Conservation (phyloP, 257 asterid genomes). For the Nyctanthes arbortristis region DNA sequence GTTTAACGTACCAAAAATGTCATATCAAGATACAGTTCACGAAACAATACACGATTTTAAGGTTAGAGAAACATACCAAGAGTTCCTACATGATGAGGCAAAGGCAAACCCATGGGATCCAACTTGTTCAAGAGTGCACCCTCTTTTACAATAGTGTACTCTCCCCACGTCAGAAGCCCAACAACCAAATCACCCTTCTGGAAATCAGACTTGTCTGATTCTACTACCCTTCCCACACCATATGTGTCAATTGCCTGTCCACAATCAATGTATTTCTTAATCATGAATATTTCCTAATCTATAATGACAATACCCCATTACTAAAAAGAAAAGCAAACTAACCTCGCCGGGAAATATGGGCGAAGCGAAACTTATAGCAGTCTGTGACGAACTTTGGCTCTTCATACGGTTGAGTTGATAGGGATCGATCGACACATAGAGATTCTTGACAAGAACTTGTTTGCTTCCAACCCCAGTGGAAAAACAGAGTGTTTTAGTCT, state of each 20-base stretch:
- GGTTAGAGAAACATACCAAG: too few species aligned
- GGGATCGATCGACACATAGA: slow-evolving; percentile 53
- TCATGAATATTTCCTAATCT: too few species aligned
- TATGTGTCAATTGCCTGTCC: slow-evolving; percentile 50
- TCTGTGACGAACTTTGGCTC: slow-evolving; percentile 51
- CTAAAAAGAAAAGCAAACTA: too few species aligned
- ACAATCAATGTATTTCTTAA: too few species aligned
- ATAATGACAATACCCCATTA: too few species aligned
- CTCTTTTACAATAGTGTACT: slow-evolving; percentile 44
- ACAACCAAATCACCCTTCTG: slow-evolving; percentile 51
- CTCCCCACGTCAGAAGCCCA: slow-evolving; percentile 76
- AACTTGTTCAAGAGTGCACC: slow-evolving; percentile 57
- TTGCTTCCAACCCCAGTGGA: slow-evolving; percentile 10
- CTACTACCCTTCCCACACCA: slow-evolving; percentile 73
- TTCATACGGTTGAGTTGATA: too few species aligned
- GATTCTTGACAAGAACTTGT: slow-evolving; percentile 45
- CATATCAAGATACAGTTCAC: too few species aligned
- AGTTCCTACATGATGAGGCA: slow-evolving; percentile 58
- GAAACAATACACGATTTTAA: too few species aligned
- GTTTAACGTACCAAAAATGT: neutral
- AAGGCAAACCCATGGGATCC: slow-evolving; percentile 58
- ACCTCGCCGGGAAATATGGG: slow-evolving; percentile 48
- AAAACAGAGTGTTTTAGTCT: slow-evolving; percentile 21
- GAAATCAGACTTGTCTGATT: slow-evolving; percentile 45
- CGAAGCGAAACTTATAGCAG: slow-evolving; percentile 33